Percentiles rank a stretch among this genome's conserved stretches.
phyloP scores from a whole-genome alignment of 768 basidiomycete genomes.

The Psilocybe azurescens region DNA sequence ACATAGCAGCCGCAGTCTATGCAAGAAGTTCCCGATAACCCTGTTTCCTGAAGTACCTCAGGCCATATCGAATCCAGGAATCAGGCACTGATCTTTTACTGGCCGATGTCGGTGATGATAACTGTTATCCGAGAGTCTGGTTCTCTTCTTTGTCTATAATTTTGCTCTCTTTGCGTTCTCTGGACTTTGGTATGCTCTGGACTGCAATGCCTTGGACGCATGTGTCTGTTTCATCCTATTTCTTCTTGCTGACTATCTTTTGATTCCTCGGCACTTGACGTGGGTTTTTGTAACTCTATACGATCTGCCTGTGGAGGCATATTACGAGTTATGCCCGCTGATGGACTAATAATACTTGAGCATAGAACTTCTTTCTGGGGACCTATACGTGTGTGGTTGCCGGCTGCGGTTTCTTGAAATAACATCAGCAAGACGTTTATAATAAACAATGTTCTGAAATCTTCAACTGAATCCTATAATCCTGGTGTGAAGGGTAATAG shows the following conservation, averaged over 20 bases:
- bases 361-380: background rate
- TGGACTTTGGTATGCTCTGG: no score
- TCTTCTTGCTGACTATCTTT: background rate
- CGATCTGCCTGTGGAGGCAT: background rate
- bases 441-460: no score
- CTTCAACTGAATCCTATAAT: no score
- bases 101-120: background rate
- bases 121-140: background rate
- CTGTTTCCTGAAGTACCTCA: constrained; percentile 40
- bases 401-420: no score
- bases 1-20: constrained; percentile 53
- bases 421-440: no score
- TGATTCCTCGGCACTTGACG: background rate
- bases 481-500: no score
- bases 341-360: background rate
- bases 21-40: constrained; percentile 53
- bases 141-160: background rate
- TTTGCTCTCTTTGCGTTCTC: background rate
- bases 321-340: background rate
- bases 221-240: background rate
- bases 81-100: constrained; percentile 2
- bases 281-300: background rate
- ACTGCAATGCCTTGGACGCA: no score
- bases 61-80: constrained; percentile 19
- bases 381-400: no score